A percentile compares a stretch with the other conserved stretches of the same genome.
phyloP scores from a whole-genome alignment of 208 protist species.

The Leishmania tarentolae region DNA sequence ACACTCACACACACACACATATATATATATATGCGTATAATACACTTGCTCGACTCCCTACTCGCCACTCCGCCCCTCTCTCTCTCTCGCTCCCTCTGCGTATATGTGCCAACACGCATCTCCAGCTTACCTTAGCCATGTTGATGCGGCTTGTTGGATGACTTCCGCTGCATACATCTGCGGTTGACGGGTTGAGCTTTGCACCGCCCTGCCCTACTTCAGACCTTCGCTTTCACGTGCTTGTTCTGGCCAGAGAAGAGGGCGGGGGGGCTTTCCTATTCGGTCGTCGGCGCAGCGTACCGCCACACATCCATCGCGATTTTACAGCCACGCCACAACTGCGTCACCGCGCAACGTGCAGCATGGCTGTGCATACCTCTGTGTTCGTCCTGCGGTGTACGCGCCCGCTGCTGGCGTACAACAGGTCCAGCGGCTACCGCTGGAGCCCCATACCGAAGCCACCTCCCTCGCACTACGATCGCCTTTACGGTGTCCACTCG shows the following conservation, averaged over 20 bases:
- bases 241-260: background rate
- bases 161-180: background rate
- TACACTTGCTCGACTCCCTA: background rate
- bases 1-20: no score
- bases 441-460: slow-evolving; percentile 76
- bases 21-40: no score
- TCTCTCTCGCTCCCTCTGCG: background rate
- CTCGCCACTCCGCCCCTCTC: background rate
- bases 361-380: slow-evolving; percentile 6
- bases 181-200: background rate
- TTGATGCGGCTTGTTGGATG: background rate
- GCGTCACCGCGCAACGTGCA: no score
- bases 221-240: background rate
- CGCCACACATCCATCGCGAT: background rate
- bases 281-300: background rate
- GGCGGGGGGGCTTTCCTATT: background rate
- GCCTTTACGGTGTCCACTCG: slow-evolving; percentile 70
- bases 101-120: background rate
- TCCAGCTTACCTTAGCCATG: background rate
- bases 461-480: slow-evolving; percentile 61
- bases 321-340: background rate
- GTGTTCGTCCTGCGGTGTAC: slow-evolving; percentile 22
- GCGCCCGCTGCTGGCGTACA: slow-evolving; percentile 37
- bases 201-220: background rate
- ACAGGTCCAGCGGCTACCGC: slow-evolving; percentile 61